A percentile compares a stretch with the other conserved stretches of the same genome.
Conservation (phyloP, 2,329 filamentous ascomycete species). For the Colletotrichum cuscutae region DNA sequence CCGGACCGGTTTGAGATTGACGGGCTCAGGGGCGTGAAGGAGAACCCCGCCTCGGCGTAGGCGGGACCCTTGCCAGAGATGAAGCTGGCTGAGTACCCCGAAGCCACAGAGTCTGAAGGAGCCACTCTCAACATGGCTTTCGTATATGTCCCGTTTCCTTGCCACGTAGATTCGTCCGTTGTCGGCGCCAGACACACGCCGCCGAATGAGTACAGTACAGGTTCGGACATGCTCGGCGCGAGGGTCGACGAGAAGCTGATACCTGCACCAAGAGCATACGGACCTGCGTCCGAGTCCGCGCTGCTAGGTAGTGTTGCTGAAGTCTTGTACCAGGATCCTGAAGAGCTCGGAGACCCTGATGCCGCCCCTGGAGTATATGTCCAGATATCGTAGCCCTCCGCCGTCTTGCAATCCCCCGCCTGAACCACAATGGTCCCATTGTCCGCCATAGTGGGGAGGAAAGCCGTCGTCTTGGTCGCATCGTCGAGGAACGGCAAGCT, state of each 20-base stretch:
- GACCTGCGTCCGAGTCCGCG: conserved; percentile 42
- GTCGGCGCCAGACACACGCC: conserved; percentile 80
- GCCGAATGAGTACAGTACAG: conserved; percentile 80
- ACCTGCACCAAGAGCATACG: conserved; percentile 63
- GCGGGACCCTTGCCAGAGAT: conserved; percentile 55
- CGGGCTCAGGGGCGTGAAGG: conserved; percentile 77
- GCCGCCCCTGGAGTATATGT: conserved; percentile 63
- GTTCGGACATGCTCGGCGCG: conserved; percentile 61
- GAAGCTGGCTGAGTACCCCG: conserved; percentile 49
- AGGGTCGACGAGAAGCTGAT: conserved; percentile 75
- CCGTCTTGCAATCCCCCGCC: conserved; percentile 74
- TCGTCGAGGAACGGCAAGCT: conserved; percentile 71
- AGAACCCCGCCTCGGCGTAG: conserved; percentile 84
- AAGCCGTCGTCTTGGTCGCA: conserved; percentile 62
- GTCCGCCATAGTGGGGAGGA: conserved; percentile 73
- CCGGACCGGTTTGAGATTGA: conserved; percentile 76
- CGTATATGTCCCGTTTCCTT: conserved; percentile 79
- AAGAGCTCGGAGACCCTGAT: conserved; percentile 47
- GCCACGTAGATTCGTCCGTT: conserved; percentile 64
- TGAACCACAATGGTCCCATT: conserved; percentile 79
- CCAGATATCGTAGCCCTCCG: conserved; percentile 71
- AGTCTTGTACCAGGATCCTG: conserved; percentile 56
- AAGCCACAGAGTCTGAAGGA: conserved; percentile 47
- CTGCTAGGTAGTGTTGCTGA: conserved; percentile 36
- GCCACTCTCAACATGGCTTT: conserved; percentile 79